Conservation (phyloP, 2,329 filamentous ascomycete species). For the Cladorrhinum sp. region DNA sequence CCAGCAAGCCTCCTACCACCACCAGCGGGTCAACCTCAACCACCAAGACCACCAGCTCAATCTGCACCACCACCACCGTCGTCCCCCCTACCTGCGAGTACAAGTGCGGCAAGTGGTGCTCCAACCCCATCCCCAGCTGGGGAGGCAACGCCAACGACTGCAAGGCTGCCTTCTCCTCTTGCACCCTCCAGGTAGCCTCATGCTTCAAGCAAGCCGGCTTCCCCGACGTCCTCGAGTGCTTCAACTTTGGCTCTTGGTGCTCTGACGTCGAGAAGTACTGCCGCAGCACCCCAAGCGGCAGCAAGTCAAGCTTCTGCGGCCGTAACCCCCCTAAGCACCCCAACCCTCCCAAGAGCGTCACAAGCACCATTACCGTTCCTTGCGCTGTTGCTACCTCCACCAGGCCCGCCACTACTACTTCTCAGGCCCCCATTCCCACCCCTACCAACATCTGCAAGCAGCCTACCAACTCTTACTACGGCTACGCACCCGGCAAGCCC, state of each 20-base stretch:
- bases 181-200: slow-evolving; percentile 45
- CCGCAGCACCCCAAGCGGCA: slow-evolving; percentile 31
- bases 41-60: slow-evolving; percentile 37
- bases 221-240: slow-evolving; percentile 48
- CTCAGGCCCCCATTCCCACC: slow-evolving; percentile 41
- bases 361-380: slow-evolving; percentile 18
- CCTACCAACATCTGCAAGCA: slow-evolving; percentile 53
- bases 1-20: slow-evolving; percentile 24
- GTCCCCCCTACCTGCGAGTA: slow-evolving; percentile 52
- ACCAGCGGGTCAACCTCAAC: slow-evolving; percentile 28
- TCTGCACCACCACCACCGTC: slow-evolving; percentile 48
- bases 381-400: slow-evolving; percentile 30
- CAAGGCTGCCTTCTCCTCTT: slow-evolving; percentile 41
- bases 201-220: slow-evolving; percentile 53
- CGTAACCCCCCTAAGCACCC: slow-evolving; percentile 40
- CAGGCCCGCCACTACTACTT: slow-evolving; percentile 31
- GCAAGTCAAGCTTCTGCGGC: slow-evolving; percentile 41
- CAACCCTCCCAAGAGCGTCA: slow-evolving; percentile 22
- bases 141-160: slow-evolving; percentile 42
- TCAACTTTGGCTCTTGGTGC: slow-evolving; percentile 51
- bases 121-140: slow-evolving; percentile 48
- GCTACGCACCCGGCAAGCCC: slow-evolving; percentile 63
- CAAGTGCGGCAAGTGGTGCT: slow-evolving; percentile 54
- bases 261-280: slow-evolving; percentile 45
- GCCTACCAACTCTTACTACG: slow-evolving; percentile 54